Percentiles rank a stretch among this genome's conserved stretches.
Evolutionary conservation across 129 eudicot species (phyloP).

Genomic region (Flaveria ramosissima): DNA sequence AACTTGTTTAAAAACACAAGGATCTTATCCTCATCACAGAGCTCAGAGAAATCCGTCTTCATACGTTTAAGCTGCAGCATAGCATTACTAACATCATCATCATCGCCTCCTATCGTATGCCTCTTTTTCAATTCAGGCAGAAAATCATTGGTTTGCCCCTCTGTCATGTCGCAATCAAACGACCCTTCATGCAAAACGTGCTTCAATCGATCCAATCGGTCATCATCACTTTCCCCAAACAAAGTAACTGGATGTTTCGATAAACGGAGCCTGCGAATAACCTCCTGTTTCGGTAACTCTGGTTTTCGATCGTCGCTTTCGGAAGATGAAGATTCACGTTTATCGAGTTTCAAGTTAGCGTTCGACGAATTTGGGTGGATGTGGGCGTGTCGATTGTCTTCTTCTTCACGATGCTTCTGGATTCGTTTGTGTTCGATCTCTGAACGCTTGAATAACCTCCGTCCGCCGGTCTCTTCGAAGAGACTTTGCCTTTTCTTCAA

Average conservation of each 20-base stretch:
- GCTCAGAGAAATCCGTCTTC: constrained; percentile 70
- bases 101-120: too few species aligned
- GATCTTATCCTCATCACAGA: constrained; percentile 93
- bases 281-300: constrained; percentile 60
- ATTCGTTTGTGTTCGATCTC: constrained; percentile 80
- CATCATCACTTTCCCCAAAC: too few species aligned
- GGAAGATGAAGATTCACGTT: constrained; percentile 55
- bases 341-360: constrained; percentile 33
- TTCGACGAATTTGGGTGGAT: too few species aligned
- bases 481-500: constrained; percentile 55
- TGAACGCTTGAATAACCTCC: constrained; percentile 75
- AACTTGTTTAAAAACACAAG: constrained; percentile 88
- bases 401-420: constrained; percentile 73
- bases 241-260: too few species aligned
- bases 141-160: too few species aligned
- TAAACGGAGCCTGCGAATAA: too few species aligned
- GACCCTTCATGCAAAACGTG: too few species aligned
- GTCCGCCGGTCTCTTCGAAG: constrained; percentile 61
- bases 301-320: constrained; percentile 12
- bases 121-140: too few species aligned
- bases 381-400: constrained; percentile 71
- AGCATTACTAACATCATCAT: constrained; percentile 61
- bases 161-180: too few species aligned
- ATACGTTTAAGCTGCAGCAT: constrained; percentile 69
- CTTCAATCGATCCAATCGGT: too few species aligned